A percentile compares a stretch with the other conserved stretches of the same genome.
Conservation (phyloP, 2,329 filamentous ascomycete species). For the Zymoseptoria pseudotritici region DNA sequence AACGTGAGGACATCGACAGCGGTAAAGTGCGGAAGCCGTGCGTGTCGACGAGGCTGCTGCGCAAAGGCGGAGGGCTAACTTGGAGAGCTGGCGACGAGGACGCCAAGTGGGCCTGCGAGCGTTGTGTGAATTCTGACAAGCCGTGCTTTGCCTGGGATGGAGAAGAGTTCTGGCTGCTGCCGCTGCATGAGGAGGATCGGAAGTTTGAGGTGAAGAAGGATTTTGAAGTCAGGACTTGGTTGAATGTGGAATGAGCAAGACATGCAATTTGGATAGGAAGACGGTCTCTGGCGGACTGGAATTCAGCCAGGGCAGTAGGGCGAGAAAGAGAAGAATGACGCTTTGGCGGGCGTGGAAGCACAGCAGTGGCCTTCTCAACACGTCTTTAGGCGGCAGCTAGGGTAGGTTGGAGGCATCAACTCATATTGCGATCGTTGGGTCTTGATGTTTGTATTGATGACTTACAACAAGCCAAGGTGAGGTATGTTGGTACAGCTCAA, state of each 20-base stretch:
- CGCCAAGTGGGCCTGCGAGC: conserved; percentile 20
- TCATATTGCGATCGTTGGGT: neutral
- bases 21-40: conserved; percentile 8
- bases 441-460: neutral
- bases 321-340: neutral
- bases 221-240: conserved; percentile 21
- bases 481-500: neutral
- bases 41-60: conserved; percentile 17
- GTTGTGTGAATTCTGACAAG: conserved; percentile 16
- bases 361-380: too few relatives aligned
- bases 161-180: conserved; percentile 22
- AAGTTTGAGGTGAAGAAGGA: conserved; percentile 12
- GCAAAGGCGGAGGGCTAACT: conserved; percentile 9
- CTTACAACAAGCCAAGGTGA: neutral
- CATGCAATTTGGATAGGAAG: neutral
- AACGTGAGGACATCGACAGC: neutral
- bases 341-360: neutral
- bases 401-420: too few relatives aligned
- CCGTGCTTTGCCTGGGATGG: conserved; percentile 20
- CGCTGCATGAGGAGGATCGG: conserved; percentile 22
- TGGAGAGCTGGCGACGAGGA: conserved; percentile 17
- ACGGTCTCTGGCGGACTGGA: neutral
- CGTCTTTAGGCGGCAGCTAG: too few relatives aligned
- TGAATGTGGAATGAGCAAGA: conserved; percentile 14
- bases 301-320: neutral